Evolutionary conservation across 73 alveolate genomes (phyloP), one percentile per base, ranked within the genome.

Genomic region (Effrenium voratum): DNA sequence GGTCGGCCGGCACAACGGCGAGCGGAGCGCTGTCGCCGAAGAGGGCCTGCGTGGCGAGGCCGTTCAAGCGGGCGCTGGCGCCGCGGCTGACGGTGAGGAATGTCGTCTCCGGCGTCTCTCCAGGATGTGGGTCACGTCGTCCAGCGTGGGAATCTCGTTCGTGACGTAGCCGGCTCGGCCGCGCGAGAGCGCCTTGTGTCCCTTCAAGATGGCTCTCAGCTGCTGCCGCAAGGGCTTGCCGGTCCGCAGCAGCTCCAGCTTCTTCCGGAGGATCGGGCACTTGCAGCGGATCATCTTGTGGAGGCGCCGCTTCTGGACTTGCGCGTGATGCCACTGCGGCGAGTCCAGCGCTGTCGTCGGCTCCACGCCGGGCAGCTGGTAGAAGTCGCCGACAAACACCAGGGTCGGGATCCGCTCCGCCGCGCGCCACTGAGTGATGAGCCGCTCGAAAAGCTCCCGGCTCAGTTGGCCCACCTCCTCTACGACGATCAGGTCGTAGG

Each of bases 371-470:
- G 85, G 87, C 43, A 90, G 57, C 88, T 70, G 97, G 59, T n/a
- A 68, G 91, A 50, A 50, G 68, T 91, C 91, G 5, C 98, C 91
- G 49, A 73, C 98, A 38, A 70, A 91, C 55, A 91, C 98, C 68
- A 91, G 0, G 19, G 91, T 72, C 49, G 98, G 98, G 2, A 68
- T 22, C 26, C 88, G 66, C 2, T 70, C 88, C 8, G 87, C 88
- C 30, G 98, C 97, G n/a, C n/a, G 47, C 97, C 97, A 72, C n/a
- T 41, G 75, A 30, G 13, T 60, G 43, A 66, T 30, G 44, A 90
- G 44, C 19, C 88, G 55, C 41, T 88, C 88, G 59, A 90, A 90
- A 38, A 16, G 8, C 60, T 24, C 59, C 34, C 36, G 26, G 57
- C 46, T 12, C 41, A 90, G 77, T n/a, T 90, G 97, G 2, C 77